Base-by-base conservation (phyloP, 2,329 filamentous ascomycete genomes). In the Knoxdaviesia proteae region DNA sequence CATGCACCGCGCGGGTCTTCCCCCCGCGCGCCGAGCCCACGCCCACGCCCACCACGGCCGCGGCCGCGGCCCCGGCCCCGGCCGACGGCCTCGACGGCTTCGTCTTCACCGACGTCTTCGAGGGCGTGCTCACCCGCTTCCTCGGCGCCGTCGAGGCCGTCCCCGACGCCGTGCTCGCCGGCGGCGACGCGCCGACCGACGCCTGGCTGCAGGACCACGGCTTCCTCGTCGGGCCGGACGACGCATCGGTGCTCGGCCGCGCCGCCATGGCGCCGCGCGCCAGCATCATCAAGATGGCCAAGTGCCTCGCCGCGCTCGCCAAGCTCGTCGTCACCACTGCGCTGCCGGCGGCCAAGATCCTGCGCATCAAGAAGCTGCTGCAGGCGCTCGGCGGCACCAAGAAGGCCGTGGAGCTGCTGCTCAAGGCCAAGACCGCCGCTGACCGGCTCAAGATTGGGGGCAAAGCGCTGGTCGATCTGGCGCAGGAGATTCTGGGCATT, bases 281-380 rank as follows among this genome's bases (percentile, higher is more conserved):
- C 33, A 40, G 35, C 6, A 44, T 45, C 40, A 50, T 49, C 49
- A 42, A 52, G 36, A 47, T 53, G 29, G 45, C 46, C 41, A 48
- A 50, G 40, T 52, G 52, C 47, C 46, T 50, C 7, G 47, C 43
- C 7, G 41, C 49, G 34, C 48, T 52, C 38, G 42, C 47, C 29
- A 43, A 50, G 46, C 38, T 48, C 2, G 44, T 53, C 7, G 48
- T 41, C 38, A 48, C 46, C 7, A 51, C 49, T 2, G 49, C 49
- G 5, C 44, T 53, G 2, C 50, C 51, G 4, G 49, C 48, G 5
- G 47, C 49, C 42, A 52, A 51, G 48, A 41, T 52, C 11, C 47
- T 51, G 6, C 40, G 47, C 29, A 51, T 53, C 49, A 53, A 52
- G 48, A 50, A 50, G 46, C 50, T 49, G 46, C 49, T 53, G 36